A percentile compares a stretch with the other conserved stretches of the same genome.
These are phyloP conservation scores for Nemania sp. DNA, from an alignment of 2,329 filamentous ascomycete species.

Conservation along the genomic window DNA sequence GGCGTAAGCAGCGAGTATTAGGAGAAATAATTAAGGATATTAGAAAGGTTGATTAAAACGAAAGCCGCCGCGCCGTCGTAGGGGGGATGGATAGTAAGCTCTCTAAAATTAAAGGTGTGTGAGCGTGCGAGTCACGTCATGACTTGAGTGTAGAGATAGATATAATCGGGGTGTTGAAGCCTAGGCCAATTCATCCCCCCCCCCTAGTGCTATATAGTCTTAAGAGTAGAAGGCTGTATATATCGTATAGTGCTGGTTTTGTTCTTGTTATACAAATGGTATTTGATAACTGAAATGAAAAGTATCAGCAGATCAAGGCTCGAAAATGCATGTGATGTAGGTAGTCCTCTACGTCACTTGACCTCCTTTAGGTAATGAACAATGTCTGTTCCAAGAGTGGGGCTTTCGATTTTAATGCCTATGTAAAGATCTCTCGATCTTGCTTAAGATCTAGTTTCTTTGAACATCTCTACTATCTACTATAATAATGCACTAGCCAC, in stretches of 20 bases:
- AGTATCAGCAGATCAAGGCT: neutral
- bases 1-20: neutral
- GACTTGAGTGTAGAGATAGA: constrained; percentile 4
- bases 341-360: neutral
- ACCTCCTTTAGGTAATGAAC: too few species aligned
- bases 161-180: neutral
- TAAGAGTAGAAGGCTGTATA: neutral
- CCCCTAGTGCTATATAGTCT: neutral
- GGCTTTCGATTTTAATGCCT: constrained; percentile 14
- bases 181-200: neutral
- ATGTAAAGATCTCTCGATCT: constrained; percentile 23
- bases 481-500: neutral
- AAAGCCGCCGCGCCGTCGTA: neutral
- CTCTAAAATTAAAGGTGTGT: neutral
- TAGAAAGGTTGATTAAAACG: neutral
- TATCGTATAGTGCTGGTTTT: neutral
- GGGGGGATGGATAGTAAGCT: neutral
- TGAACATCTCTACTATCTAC: neutral
- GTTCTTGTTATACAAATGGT: neutral
- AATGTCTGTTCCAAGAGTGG: neutral
- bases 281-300: neutral
- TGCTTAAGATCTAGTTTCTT: neutral
- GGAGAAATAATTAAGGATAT: neutral
- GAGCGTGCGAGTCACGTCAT: constrained; percentile 26
- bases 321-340: neutral